Percentiles rank a stretch among this genome's conserved stretches.
These are phyloP conservation scores for Podila minutissima DNA, from an alignment of 192 early-diverging fungal species.

Conservation along the genomic window DNA sequence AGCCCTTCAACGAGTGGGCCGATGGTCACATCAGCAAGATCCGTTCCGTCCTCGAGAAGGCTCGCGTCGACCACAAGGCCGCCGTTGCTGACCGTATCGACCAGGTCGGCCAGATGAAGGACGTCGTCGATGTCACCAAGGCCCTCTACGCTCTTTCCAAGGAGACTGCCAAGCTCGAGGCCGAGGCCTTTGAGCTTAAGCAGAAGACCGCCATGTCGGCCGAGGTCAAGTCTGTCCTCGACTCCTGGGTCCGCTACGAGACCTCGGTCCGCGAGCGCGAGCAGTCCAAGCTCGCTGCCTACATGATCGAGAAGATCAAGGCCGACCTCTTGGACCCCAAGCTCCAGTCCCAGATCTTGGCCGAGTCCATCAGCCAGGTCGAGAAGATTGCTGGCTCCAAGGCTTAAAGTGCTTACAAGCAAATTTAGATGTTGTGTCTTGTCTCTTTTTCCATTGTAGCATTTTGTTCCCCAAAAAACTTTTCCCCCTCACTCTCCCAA, in stretches of 20 bases:
- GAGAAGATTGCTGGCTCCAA: constrained; percentile 52
- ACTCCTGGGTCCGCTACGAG: constrained; percentile 99
- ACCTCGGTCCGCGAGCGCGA: constrained; percentile 90
- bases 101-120: constrained; percentile 91
- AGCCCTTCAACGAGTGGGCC: constrained; percentile 85
- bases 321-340: constrained; percentile 75
- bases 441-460: background rate
- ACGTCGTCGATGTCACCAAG: constrained; percentile 94
- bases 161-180: constrained; percentile 94
- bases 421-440: background rate
- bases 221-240: constrained; percentile 90
- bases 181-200: constrained; percentile 95
- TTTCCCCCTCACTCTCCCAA: background rate
- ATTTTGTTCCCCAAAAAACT: no score
- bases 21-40: constrained; percentile 78
- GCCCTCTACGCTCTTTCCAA: constrained; percentile 93
- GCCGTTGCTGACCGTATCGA: constrained; percentile 91
- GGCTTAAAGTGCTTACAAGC: constrained; percentile 26
- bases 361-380: constrained; percentile 53
- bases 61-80: constrained; percentile 91
- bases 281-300: constrained; percentile 87
- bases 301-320: constrained; percentile 87
- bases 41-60: constrained; percentile 81
- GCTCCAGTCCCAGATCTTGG: constrained; percentile 56
- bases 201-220: constrained; percentile 82